Evolutionary conservation across 345 rosid genomes (phyloP).

Genomic region (Eucalyptus regnans): DNA sequence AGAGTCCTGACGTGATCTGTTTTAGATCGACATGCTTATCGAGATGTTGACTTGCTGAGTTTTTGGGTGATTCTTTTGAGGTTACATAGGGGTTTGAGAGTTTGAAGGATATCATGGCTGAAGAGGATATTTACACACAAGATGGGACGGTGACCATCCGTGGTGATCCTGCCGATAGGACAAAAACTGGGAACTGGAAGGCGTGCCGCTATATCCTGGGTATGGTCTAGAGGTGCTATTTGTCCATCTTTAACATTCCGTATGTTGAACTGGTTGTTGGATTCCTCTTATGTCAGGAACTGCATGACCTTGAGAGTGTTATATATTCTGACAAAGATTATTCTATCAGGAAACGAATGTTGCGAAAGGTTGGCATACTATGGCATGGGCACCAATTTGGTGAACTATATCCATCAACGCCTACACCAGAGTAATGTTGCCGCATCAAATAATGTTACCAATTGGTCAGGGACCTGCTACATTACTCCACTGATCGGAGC

Average conservation of each 20-base stretch:
- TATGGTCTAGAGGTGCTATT: neutral
- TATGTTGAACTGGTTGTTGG: neutral
- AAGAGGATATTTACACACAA: constrained; percentile 39
- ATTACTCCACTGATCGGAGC: constrained; percentile 86
- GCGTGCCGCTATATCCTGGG: constrained; percentile 90
- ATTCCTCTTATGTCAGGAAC: neutral
- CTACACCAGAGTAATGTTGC: constrained; percentile 62
- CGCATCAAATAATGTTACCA: constrained; percentile 78
- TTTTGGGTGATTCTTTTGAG: neutral
- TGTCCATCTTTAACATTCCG: neutral
- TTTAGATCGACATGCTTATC: neutral
- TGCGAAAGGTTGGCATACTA: constrained; percentile 96
- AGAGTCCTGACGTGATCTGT: neutral
- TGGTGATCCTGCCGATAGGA: constrained; percentile 64
- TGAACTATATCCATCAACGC: constrained; percentile 57
- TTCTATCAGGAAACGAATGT: constrained; percentile 56
- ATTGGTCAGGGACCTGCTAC: constrained; percentile 96
- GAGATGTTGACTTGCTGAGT: neutral
- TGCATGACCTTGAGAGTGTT: neutral
- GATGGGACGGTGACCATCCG: constrained; percentile 69
- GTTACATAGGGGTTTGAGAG: neutral
- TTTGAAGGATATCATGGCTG: constrained; percentile 26
- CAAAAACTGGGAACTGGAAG: constrained; percentile 82
- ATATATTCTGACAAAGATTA: neutral
- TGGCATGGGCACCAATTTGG: constrained; percentile 98